Percentiles rank a stretch among this genome's conserved stretches.
Conservation (phyloP, 495 filamentous ascomycete species). For the Endocarpon pusillum region DNA sequence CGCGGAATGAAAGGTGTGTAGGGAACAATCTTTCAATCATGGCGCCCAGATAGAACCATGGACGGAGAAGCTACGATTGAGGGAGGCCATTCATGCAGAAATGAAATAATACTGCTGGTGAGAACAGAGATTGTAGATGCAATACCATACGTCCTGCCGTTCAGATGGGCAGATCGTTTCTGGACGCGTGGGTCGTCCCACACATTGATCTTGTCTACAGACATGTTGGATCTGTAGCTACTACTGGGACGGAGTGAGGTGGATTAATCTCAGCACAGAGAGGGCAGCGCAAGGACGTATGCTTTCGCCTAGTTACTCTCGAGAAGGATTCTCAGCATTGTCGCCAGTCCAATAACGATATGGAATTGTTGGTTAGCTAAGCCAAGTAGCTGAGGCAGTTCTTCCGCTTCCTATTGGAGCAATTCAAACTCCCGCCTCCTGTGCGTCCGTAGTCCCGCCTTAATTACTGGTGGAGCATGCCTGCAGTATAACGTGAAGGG, state of each 20-base stretch:
- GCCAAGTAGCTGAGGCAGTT: too few relatives aligned
- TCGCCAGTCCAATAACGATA: too few relatives aligned
- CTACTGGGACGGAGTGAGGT: background rate
- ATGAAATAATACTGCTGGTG: background rate
- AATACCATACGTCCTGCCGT: constrained; percentile 46
- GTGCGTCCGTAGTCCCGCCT: too few relatives aligned
- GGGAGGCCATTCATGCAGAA: background rate
- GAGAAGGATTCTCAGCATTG: too few relatives aligned
- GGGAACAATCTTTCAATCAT: background rate
- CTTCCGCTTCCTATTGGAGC: too few relatives aligned
- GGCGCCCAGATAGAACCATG: background rate
- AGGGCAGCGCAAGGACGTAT: too few relatives aligned
- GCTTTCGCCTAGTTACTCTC: too few relatives aligned
- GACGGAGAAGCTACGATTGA: background rate
- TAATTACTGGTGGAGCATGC: too few relatives aligned
- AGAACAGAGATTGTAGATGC: background rate
- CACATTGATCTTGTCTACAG: constrained; percentile 43
- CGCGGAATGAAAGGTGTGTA: background rate
- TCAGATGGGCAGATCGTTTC: constrained; percentile 40
- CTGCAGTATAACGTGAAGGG: too few relatives aligned
- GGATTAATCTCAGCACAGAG: background rate
- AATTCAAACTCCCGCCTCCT: too few relatives aligned
- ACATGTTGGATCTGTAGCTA: constrained; percentile 17
- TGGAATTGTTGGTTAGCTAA: too few relatives aligned
- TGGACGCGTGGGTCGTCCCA: constrained; percentile 42